Evolutionary conservation across 2,329 filamentous ascomycete species (phyloP), one percentile per base, ranked within the genome.

Genomic region (Orbilia javanica): DNA sequence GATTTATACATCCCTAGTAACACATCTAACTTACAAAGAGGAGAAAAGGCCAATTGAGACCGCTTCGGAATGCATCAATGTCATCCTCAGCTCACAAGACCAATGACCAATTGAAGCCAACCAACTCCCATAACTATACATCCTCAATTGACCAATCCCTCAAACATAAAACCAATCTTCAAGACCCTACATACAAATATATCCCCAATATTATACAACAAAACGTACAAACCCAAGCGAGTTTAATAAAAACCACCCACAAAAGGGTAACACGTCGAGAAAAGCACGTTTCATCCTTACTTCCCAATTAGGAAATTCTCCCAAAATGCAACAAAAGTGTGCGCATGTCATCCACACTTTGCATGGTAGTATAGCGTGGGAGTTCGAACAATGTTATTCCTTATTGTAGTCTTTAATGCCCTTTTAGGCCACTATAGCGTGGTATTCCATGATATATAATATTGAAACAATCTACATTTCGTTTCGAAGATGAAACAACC

Each of bases 291-390:
- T 53, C 50, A 36, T 10, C n/a, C 2, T 3, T n/a, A n/a, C 31
- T 42, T 60, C 55, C 68, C 13, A 46, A 52, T 44, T 64, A 36
- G 55, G 57, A 42, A 71, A 64, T 13, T 64, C 22, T 13, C 20
- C 44, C 42, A 64, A 71, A 64, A 63, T 63, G 68, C 68, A 71
- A 71, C 68, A 63, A 20, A 55, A 18, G 0, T 27, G 29, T 22
- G 27, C 52, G 29, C 63, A 66, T 27, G 29, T 8, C 55, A 11
- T n/a, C 4, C 55, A 18, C 10, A 2, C 55, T 39, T 8, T 7
- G 7, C 27, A 36, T 36, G 52, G n/a, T 5, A 36, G n/a, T 4
- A 53, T 34, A 57, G 1, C 31, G 20, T 31, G 36, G 50, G 15
- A 25, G 27, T 34, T 53, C n/a, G 4, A 13, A 6, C 15, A 8